These are phyloP conservation scores for Sequoiadendron giganteum DNA, from an alignment of 75 land plant genomes.

Conservation along the genomic window DNA sequence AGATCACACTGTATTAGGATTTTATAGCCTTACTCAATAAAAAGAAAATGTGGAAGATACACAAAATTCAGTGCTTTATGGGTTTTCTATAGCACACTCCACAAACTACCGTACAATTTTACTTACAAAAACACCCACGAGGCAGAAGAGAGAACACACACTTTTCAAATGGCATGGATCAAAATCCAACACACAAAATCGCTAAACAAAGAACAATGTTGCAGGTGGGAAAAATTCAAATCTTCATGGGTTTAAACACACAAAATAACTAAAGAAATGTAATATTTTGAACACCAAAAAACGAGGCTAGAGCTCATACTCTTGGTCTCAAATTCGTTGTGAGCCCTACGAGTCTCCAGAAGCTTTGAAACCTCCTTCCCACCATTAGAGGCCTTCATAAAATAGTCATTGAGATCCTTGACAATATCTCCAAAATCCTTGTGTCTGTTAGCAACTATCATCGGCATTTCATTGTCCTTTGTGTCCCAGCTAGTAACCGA, in stretches of 20 bases:
- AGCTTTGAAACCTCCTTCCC: slow-evolving; percentile 53
- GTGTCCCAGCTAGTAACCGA: slow-evolving; percentile 15
- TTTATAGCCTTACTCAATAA: not conserved
- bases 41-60: not conserved
- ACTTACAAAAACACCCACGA: not conserved
- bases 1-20: not conserved
- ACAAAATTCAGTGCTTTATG: not conserved
- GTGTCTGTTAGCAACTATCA: slow-evolving; percentile 51
- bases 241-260: not conserved
- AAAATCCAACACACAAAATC: not conserved
- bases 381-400: slow-evolving; percentile 55
- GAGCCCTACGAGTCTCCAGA: slow-evolving; percentile 55
- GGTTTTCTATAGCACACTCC: not conserved
- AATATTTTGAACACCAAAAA: not conserved
- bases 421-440: slow-evolving; percentile 52
- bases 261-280: not conserved
- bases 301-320: not conserved
- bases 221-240: not conserved
- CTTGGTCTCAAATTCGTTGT: slow-evolving; percentile 65
- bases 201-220: no score
- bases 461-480: slow-evolving; percentile 11
- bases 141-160: not conserved
- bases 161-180: not conserved
- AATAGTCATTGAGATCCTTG: slow-evolving; percentile 42
- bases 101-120: not conserved